Base-by-base conservation (phyloP, 2,329 filamentous ascomycete genomes). In the Ophiostoma perfectum region DNA sequence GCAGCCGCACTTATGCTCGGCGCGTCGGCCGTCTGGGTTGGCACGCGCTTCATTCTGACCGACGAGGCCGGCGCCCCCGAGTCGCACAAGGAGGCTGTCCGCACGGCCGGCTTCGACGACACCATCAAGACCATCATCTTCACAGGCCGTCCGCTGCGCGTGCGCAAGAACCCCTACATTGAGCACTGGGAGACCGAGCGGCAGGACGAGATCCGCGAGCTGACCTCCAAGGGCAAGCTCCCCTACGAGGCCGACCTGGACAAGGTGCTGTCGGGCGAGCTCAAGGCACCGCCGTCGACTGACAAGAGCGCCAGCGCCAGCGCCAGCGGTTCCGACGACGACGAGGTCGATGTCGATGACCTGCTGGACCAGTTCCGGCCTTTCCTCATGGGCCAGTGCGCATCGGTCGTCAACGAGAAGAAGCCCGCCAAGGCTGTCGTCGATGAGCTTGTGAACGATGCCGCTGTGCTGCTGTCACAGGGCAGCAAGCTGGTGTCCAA, bases 51-150 rank as follows among this genome's bases (percentile, higher is more conserved):
- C 83, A 90, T 99, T 73, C 87, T 99, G 70, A 89, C 88, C 68
- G 91, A 97, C 74, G 95, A 99, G 84, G 95, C 95, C 68, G 94
- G 95, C 76, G 95, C 95, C 11, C 92, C 95, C 74, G 89, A 92
- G 79, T 87, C 91, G 64, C 94, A 99, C 85, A 95, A 98, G 83
- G 94, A 99, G 77, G 92, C 94, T 71, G 95, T 99, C 74, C 87
- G 88, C 76, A 97, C 94, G 60, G 87, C 95, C 66, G 87, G 91
- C 74, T 97, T 95, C 78, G 93, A 98, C 80, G 95, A 99, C 81
- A 99, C 96, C 76, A 83, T 98, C 78, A 91, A 92, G 77, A 99
- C 95, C 65, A 92, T 98, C 79, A 99, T 99, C 82, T 99, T 98
- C 86, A 99, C 95, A 69, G 95, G 95, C 68, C 91, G 95, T 69